Percentiles rank a stretch among this genome's conserved stretches.
These are phyloP conservation scores for Fragilariopsis cylindrus DNA, from an alignment of 108 stramenopile genomes.

Conservation along the genomic window DNA sequence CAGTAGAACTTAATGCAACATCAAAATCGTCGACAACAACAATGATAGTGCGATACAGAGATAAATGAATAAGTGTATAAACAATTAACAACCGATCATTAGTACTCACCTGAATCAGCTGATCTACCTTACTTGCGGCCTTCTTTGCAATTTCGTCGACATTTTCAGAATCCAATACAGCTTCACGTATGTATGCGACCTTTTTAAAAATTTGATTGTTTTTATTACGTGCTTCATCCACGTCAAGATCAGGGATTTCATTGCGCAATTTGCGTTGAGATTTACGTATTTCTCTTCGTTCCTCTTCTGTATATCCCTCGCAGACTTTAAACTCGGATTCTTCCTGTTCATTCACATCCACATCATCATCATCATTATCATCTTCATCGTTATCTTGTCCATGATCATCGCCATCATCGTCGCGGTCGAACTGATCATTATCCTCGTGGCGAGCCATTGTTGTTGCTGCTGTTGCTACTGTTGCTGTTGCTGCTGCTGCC, in stretches of 20 bases:
- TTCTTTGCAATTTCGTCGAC: slow-evolving; percentile 61
- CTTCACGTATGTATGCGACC: slow-evolving; percentile 80
- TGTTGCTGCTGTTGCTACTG: no score
- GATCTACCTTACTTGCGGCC: slow-evolving; percentile 68
- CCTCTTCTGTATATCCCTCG: slow-evolving; percentile 64
- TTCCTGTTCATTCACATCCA: neutral
- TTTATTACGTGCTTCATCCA: slow-evolving; percentile 38
- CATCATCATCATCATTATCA: slow-evolving; percentile 9
- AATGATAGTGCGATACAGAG: neutral
- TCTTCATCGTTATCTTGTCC: slow-evolving; percentile 1
- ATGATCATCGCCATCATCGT: neutral
- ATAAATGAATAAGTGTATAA: neutral
- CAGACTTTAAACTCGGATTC: slow-evolving; percentile 23
- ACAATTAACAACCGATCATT: neutral
- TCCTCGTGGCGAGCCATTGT: neutral
- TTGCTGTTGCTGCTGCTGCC: no score
- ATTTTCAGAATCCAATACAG: slow-evolving; percentile 87
- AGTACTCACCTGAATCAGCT: slow-evolving; percentile 70
- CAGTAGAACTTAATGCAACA: neutral
- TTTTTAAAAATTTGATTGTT: slow-evolving; percentile 78
- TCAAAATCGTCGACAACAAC: neutral
- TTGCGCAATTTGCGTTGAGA: slow-evolving; percentile 18
- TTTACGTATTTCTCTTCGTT: slow-evolving; percentile 65
- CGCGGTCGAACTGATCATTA: slow-evolving; percentile 3
- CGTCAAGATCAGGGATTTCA: slow-evolving; percentile 31